These are phyloP conservation scores for Talaromyces thailandensis DNA, from an alignment of 495 filamentous ascomycete species.

Conservation along the genomic window DNA sequence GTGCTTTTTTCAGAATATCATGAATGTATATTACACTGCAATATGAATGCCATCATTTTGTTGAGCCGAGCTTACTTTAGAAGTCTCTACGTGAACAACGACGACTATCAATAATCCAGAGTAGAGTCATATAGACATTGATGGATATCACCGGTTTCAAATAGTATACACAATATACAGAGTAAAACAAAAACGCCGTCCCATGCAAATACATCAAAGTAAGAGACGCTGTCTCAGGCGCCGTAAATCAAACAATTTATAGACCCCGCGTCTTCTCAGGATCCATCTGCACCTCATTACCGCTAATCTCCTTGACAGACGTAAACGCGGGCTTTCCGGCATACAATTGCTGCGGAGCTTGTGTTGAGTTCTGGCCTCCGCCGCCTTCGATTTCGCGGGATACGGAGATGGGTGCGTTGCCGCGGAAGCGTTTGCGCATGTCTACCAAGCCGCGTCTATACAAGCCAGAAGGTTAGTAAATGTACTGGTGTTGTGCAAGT, in stretches of 20 bases:
- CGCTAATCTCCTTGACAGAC: conserved; percentile 37
- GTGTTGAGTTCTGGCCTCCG: conserved; percentile 20
- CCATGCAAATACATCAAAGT: conserved; percentile 1
- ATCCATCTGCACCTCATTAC: conserved; percentile 41
- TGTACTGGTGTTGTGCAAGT: neutral
- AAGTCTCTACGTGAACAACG: neutral
- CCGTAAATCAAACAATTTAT: neutral
- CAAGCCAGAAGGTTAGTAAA: conserved; percentile 3
- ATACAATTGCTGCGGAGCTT: conserved; percentile 54
- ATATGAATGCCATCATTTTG: neutral
- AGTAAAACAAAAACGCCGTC: neutral
- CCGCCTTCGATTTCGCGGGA: conserved; percentile 44
- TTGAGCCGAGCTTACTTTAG: neutral
- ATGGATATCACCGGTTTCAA: neutral
- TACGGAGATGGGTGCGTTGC: conserved; percentile 77
- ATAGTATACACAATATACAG: neutral
- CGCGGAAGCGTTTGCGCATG: conserved; percentile 97
- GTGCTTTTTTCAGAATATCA: neutral
- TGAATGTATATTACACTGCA: conserved; percentile 5
- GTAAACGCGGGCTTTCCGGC: conserved; percentile 66
- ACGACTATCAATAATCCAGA: neutral
- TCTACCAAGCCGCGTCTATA: conserved; percentile 77
- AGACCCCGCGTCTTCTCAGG: conserved; percentile 41
- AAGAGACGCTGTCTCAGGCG: neutral
- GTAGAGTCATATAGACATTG: neutral